Conservation (phyloP, 1,139 yeast species). For the Protomyces inundatus region DNA sequence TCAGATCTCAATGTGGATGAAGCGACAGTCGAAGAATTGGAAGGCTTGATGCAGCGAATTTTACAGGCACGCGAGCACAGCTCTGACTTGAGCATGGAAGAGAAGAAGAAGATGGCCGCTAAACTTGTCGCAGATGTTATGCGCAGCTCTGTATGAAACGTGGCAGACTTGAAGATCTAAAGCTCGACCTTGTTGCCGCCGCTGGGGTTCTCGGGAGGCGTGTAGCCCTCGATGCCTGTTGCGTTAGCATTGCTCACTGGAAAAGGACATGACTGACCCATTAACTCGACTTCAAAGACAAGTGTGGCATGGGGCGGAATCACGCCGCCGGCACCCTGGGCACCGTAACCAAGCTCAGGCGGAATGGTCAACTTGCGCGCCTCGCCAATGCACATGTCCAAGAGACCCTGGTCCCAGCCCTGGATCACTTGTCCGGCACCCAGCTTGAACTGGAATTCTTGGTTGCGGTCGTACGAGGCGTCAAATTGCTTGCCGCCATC, state of each 20-base stretch:
- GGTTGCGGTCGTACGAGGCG: conserved; percentile 84
- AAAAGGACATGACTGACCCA: not conserved
- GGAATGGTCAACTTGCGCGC: conserved; percentile 74
- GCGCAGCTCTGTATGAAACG: not conserved
- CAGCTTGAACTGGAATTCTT: conserved; percentile 82
- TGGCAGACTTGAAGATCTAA: not conserved
- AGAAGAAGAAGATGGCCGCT: conserved; percentile 11
- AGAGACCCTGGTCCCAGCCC: conserved; percentile 96
- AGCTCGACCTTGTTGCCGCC: conserved; percentile 16
- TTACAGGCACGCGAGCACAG: conserved; percentile 15
- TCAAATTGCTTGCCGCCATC: conserved; percentile 94
- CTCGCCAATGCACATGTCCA: conserved; percentile 82
- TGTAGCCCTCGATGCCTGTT: conserved; percentile 18
- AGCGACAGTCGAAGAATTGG: conserved; percentile 8
- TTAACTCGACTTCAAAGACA: conserved; percentile 30
- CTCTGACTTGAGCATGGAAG: conserved; percentile 7
- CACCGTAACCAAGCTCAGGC: conserved; percentile 69
- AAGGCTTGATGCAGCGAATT: conserved; percentile 18
- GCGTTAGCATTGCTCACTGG: not conserved
- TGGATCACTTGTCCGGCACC: conserved; percentile 98
- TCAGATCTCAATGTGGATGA: conserved; percentile 1
- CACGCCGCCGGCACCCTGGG: conserved; percentile 60
- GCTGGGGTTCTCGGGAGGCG: conserved; percentile 16
- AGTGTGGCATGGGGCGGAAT: conserved; percentile 29
- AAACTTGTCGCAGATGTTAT: conserved; percentile 8